Evolutionary conservation across 805 yeast species (phyloP).

Genomic region (Saturnispora kantuleensis): DNA sequence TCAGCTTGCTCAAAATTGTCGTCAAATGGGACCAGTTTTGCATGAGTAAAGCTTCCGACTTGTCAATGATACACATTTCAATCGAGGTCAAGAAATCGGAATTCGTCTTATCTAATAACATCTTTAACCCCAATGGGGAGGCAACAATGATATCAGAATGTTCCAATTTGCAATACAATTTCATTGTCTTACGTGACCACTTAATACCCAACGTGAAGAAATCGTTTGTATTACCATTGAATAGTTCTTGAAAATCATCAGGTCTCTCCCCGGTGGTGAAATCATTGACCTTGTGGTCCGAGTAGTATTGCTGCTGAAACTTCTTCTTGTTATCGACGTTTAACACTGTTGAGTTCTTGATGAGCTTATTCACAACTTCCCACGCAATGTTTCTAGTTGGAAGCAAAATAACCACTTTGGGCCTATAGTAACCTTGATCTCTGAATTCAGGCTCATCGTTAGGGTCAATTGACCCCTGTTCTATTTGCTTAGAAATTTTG

Average conservation of each 20-base stretch:
- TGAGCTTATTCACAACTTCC: conserved; percentile 53
- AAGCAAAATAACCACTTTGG: conserved; percentile 70
- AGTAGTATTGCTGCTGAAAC: conserved; percentile 61
- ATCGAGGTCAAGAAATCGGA: conserved; percentile 66
- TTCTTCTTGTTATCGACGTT: conserved; percentile 76
- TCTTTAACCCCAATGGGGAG: conserved; percentile 80
- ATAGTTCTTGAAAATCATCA: conserved; percentile 66
- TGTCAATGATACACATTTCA: conserved; percentile 72
- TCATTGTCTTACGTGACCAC: conserved; percentile 78
- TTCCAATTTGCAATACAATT: conserved; percentile 75
- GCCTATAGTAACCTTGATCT: conserved; percentile 94
- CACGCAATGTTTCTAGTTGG: conserved; percentile 80
- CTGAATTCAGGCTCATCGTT: conserved; percentile 49
- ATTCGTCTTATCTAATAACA: conserved; percentile 57
- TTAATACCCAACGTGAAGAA: conserved; percentile 87
- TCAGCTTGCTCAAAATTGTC: conserved; percentile 57
- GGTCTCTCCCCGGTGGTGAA: conserved; percentile 49
- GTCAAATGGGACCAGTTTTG: conserved; percentile 86
- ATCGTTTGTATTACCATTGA: conserved; percentile 87
- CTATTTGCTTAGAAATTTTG: conserved; percentile 25
- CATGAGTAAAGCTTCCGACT: conserved; percentile 77
- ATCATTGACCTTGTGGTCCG: conserved; percentile 27
- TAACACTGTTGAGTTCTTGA: conserved; percentile 52
- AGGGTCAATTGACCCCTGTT: conserved; percentile 25
- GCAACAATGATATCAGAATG: conserved; percentile 81